Percentiles rank a stretch among this genome's conserved stretches.
Evolutionary conservation across 2,329 filamentous ascomycete species (phyloP).

Genomic region (Scedosporium dehoogii): DNA sequence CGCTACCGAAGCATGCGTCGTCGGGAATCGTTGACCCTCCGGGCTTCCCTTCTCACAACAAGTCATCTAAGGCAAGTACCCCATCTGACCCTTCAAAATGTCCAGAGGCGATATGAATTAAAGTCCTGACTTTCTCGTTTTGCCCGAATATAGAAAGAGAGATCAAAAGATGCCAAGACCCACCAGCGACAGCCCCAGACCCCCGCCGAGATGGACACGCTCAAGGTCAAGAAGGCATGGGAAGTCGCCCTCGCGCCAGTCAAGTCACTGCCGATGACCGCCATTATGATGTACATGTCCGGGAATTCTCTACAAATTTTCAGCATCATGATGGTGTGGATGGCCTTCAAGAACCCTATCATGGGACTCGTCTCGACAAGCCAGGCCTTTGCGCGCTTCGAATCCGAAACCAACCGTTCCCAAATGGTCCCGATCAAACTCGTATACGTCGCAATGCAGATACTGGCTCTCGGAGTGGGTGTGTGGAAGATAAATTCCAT

Average conservation of each 20-base stretch:
- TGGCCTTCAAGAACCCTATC: conserved; percentile 95
- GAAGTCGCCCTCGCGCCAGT: conserved; percentile 88
- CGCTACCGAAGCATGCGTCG: conserved; percentile 55
- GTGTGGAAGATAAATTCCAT: conserved; percentile 96
- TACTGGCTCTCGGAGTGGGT: conserved; percentile 72
- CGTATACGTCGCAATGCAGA: conserved; percentile 79
- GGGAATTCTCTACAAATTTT: conserved; percentile 98
- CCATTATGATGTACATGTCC: conserved; percentile 99
- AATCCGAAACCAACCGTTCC: conserved; percentile 65
- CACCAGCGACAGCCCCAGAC: conserved; percentile 57
- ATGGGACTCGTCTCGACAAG: conserved; percentile 75
- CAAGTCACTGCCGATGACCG: conserved; percentile 95
- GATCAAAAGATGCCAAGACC: conserved; percentile 35
- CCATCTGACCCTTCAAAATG: neutral
- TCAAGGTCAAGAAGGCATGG: conserved; percentile 99
- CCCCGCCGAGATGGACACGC: conserved; percentile 78
- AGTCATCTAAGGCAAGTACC: conserved; percentile 44
- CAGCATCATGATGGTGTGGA: conserved; percentile 99
- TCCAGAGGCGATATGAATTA: neutral
- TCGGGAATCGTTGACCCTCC: conserved; percentile 71
- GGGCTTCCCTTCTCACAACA: conserved; percentile 56
- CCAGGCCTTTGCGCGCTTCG: conserved; percentile 81
- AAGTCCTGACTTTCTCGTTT: neutral
- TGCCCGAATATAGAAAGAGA: conserved; percentile 32
- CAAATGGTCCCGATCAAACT: conserved; percentile 76